Evolutionary conservation across 257 asterid species (phyloP).

Genomic region (Cinchona pubescens): DNA sequence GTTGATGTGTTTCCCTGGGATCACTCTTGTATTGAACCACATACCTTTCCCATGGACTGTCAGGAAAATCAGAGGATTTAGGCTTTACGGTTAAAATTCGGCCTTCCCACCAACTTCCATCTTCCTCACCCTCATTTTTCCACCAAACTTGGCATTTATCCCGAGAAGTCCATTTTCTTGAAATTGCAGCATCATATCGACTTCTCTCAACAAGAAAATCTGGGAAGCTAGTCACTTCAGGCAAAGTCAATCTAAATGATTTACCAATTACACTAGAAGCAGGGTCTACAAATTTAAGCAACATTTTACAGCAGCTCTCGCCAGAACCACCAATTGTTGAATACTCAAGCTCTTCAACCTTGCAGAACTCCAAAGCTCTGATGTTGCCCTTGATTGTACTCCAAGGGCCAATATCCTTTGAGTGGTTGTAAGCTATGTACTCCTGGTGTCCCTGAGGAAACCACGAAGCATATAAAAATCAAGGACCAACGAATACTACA

Average conservation of each 20-base stretch:
- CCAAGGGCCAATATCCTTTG: conserved; percentile 72
- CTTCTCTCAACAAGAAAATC: conserved; percentile 91
- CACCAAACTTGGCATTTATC: conserved; percentile 95
- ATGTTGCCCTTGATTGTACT: conserved; percentile 55
- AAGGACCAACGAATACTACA: conserved; percentile 15
- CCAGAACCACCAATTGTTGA: conserved; percentile 84
- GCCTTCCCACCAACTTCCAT: conserved; percentile 95
- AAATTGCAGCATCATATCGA: conserved; percentile 72
- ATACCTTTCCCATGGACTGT: conserved; percentile 96
- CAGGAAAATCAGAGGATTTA: conserved; percentile 73
- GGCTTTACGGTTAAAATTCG: conserved; percentile 64
- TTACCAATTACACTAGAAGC: conserved; percentile 59
- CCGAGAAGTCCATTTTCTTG: conserved; percentile 76
- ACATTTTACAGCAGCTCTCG: conserved; percentile 91
- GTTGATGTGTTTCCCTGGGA: conserved; percentile 69
- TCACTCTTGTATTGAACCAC: conserved; percentile 77
- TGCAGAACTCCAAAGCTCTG: conserved; percentile 78
- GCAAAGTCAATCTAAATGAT: conserved; percentile 70
- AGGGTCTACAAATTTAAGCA: conserved; percentile 67
- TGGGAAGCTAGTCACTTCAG: conserved; percentile 82
- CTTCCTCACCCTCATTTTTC: conserved; percentile 79
- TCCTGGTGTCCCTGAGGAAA: conserved; percentile 84
- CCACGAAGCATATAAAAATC: conserved; percentile 7
- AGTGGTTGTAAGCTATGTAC: conserved; percentile 41
- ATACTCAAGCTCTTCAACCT: conserved; percentile 69